Conservation (phyloP, 129 eudicot genomes). For the Helianthus tuberosus region DNA sequence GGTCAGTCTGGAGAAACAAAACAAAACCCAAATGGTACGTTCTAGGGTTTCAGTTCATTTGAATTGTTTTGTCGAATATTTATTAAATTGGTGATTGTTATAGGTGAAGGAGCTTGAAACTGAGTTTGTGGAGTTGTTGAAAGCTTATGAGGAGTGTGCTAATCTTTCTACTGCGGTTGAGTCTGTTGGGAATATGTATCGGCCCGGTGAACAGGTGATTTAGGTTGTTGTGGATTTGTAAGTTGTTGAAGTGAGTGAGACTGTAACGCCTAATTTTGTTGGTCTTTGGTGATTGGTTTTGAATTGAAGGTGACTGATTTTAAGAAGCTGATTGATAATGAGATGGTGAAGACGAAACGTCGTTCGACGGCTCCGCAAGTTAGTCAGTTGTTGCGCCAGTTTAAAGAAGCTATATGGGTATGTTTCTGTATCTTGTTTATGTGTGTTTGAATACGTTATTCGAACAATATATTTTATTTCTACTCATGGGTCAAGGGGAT, state of each 20-base stretch:
- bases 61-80: not conserved
- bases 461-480: too few relatives aligned
- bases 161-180: conserved; percentile 64
- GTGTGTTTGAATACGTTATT: not conserved
- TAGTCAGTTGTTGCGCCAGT: conserved; percentile 63
- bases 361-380: conserved; percentile 48
- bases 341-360: conserved; percentile 53
- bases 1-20: conserved; percentile 65
- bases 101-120: conserved; percentile 85
- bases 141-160: conserved; percentile 61
- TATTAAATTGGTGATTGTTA: conserved; percentile 13
- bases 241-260: not conserved
- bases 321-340: conserved; percentile 60
- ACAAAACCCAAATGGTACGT: conserved; percentile 54
- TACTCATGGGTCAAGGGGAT: too few relatives aligned
- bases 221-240: not conserved
- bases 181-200: conserved; percentile 50
- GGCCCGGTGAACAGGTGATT: conserved; percentile 64
- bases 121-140: conserved; percentile 50
- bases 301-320: conserved; percentile 71
- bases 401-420: conserved; percentile 93
- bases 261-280: not conserved
- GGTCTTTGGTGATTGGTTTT: conserved; percentile 24
- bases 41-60: conserved; percentile 22
- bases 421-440: conserved; percentile 1